These are phyloP conservation scores for Whalleya microplaca DNA, from an alignment of 2,329 filamentous ascomycete species.

Conservation along the genomic window DNA sequence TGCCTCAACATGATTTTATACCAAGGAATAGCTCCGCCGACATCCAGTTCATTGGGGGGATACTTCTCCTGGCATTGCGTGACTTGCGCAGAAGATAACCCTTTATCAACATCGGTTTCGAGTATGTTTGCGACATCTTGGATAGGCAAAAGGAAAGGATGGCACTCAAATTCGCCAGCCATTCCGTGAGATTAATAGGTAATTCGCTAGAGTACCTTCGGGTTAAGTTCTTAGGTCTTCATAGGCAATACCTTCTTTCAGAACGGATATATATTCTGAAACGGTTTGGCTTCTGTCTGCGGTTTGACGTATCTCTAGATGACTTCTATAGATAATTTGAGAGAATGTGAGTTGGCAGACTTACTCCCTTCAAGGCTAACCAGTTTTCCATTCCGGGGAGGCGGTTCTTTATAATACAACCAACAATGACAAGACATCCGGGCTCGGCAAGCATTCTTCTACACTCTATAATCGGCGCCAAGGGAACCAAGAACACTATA, in stretches of 20 bases:
- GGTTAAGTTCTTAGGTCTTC: slow-evolving; percentile 14
- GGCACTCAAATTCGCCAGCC: slow-evolving; percentile 53
- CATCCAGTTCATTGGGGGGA: slow-evolving; percentile 71
- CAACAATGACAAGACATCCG: slow-evolving; percentile 1
- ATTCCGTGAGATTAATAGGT: slow-evolving; percentile 38
- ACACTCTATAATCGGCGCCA: slow-evolving; percentile 16
- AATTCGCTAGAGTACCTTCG: slow-evolving; percentile 11
- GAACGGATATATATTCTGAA: slow-evolving; percentile 3
- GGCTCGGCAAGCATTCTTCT: slow-evolving; percentile 5
- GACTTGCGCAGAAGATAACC: slow-evolving; percentile 65
- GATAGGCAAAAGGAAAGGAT: slow-evolving; percentile 64
- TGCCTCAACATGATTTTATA: slow-evolving; percentile 75
- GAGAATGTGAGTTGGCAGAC: not conserved
- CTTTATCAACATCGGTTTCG: slow-evolving; percentile 67
- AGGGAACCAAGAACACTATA: slow-evolving; percentile 24
- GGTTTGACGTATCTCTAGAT: slow-evolving; percentile 1
- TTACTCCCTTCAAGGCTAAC: not conserved
- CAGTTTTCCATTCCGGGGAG: slow-evolving; percentile 5
- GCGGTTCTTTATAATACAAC: slow-evolving; percentile 12
- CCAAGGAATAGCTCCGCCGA: slow-evolving; percentile 69
- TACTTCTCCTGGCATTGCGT: slow-evolving; percentile 60
- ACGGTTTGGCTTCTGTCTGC: slow-evolving; percentile 5
- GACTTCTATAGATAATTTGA: not conserved
- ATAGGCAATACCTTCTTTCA: slow-evolving; percentile 12
- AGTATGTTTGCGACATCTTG: slow-evolving; percentile 66